Base-by-base conservation (phyloP, 2,329 filamentous ascomycete genomes). In the Phialocephala subalpina region DNA sequence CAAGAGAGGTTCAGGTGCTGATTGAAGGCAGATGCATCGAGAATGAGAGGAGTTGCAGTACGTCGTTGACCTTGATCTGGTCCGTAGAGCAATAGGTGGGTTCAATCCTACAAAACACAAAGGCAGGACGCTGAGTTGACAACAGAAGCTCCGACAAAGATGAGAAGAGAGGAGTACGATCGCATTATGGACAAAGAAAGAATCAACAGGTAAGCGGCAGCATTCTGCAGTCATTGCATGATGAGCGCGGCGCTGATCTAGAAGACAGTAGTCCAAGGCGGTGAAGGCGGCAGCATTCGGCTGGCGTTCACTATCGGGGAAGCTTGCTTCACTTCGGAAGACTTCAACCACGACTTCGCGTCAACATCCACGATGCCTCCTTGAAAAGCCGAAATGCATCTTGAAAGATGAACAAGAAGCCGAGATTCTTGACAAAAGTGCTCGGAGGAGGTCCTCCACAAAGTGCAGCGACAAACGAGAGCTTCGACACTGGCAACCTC, bases 341-440 rank as follows among this genome's bases (percentile, higher is more conserved):
- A 57, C 29, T 33, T 38, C n/a, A 38, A 38, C 45, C 2, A 14
- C 33, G 20, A 14, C 40, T 49, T 49, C 53, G 65, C 63, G 56
- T 56, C 59, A 49, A 62, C 56, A 42, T 49, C 42, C 60, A 70
- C 57, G 38, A 73, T 74, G 73, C 71, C 71, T 67, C 70, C 68
- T 53, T 72, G 69, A 70, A 68, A 55, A 56, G 58, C 27, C 5
- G n/a, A 53, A n/a, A 49, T 8, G 49, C 33, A 33, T 64, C 66
- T 67, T 59, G 63, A 56, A 73, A 66, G 38, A 76, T 76, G 75
- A 75, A 73, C 62, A 61, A 65, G 7, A 74, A 73, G 62, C 71
- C 69, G 40, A 75, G 73, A 66, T 74, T 76, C 64, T 74, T 76
- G 69, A 70, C 72, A 63, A 76, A 74, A 69, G 68, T 76, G 67